These are phyloP conservation scores for Pisolithus sp. DNA, from an alignment of 768 basidiomycete species.

Conservation along the genomic window DNA sequence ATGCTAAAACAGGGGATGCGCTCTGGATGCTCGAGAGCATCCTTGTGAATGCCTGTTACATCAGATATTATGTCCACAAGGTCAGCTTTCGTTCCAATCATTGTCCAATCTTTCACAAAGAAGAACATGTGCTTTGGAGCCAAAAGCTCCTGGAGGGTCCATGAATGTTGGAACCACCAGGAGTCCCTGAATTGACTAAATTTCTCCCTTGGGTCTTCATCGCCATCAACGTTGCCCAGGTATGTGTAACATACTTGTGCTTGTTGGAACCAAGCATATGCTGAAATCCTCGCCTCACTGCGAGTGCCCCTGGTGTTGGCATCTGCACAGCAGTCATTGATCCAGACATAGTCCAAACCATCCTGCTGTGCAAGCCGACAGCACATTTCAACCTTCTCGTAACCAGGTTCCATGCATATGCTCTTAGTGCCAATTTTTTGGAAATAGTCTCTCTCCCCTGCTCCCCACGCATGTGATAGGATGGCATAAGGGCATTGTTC, in stretches of 20 bases:
- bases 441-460: slow-evolving; percentile 1
- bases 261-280: slow-evolving; percentile 12
- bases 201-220: background rate
- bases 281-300: slow-evolving; percentile 9
- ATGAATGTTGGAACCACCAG: slow-evolving; percentile 9
- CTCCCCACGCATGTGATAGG: slow-evolving; percentile 8
- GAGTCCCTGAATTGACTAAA: background rate
- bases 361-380: slow-evolving; percentile 2
- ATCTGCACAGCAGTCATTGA: slow-evolving; percentile 12
- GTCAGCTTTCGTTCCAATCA: slow-evolving; percentile 7
- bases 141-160: slow-evolving; percentile 2
- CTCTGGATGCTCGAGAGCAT: background rate
- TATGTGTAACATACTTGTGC: slow-evolving; percentile 12
- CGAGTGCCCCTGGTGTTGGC: slow-evolving; percentile 9
- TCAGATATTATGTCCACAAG: background rate
- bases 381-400: slow-evolving; percentile 1
- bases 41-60: slow-evolving; percentile 1
- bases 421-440: background rate
- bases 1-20: background rate
- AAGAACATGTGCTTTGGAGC: slow-evolving; percentile 11
- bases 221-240: slow-evolving; percentile 4
- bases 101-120: slow-evolving; percentile 9
- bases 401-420: slow-evolving; percentile 1
- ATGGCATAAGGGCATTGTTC: slow-evolving; percentile 5
- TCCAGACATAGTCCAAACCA: slow-evolving; percentile 9